phyloP scores from a whole-genome alignment of 106 monocot species.

The Amphibolis antarctica region DNA sequence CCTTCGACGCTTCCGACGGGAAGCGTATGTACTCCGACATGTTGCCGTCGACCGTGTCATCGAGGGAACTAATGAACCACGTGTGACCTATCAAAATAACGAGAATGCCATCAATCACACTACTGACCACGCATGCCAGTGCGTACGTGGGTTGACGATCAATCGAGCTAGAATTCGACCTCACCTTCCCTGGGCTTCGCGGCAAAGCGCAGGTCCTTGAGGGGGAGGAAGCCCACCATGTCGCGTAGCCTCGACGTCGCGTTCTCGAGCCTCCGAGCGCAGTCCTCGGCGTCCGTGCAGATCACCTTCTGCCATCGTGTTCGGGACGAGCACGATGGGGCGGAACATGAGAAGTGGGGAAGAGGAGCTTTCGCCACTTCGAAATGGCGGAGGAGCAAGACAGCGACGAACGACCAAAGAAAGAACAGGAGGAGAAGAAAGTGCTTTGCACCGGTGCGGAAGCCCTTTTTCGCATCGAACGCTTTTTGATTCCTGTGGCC shows the following conservation, averaged over 20 bases:
- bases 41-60: conserved; percentile 30
- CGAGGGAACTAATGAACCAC: conserved; percentile 80
- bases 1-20: conserved; percentile 47
- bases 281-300: not conserved
- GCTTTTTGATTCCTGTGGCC: not conserved
- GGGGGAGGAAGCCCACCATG: conserved; percentile 45
- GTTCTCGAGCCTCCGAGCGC: not conserved
- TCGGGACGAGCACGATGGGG: not conserved
- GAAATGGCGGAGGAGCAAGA: not conserved
- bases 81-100: conserved; percentile 16
- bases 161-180: not conserved
- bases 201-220: conserved; percentile 40
- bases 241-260: conserved; percentile 20
- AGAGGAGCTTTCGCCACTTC: not conserved
- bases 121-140: not conserved
- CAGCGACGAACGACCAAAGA: not conserved
- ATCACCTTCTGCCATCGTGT: not conserved
- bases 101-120: not conserved
- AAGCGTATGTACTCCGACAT: conserved; percentile 42
- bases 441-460: not conserved
- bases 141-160: not conserved
- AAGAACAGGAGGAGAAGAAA: not conserved
- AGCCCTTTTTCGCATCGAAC: not conserved
- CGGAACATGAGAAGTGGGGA: not conserved
- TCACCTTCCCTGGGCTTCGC: conserved; percentile 4